Evolutionary conservation across 2,329 filamentous ascomycete genomes (phyloP).

Genomic region (Alternaria gansuensis): DNA sequence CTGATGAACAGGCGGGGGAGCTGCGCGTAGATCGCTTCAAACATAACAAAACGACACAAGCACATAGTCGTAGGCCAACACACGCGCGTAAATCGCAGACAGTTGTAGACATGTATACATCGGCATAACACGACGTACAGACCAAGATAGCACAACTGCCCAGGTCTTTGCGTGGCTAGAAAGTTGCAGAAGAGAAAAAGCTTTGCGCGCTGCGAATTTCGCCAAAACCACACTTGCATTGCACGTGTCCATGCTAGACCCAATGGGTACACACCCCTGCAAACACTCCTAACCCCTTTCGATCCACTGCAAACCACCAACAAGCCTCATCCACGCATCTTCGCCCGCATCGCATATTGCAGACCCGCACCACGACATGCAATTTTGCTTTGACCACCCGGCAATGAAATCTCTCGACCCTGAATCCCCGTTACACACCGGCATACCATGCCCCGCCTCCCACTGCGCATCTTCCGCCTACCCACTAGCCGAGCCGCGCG

Average conservation of each 20-base stretch:
- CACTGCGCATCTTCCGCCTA: constrained; percentile 48
- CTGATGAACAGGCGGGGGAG: background rate
- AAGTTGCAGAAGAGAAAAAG: constrained; percentile 7
- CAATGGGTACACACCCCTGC: constrained; percentile 11
- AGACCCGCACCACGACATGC: background rate
- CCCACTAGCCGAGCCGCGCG: constrained; percentile 51
- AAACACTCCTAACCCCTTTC: constrained; percentile 19
- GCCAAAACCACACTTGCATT: constrained; percentile 17
- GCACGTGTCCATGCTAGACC: constrained; percentile 28
- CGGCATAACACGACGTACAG: background rate
- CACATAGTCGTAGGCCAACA: background rate
- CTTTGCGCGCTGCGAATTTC: constrained; percentile 17
- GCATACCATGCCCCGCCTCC: constrained; percentile 39
- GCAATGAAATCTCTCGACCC: constrained; percentile 1
- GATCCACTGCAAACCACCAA: constrained; percentile 9
- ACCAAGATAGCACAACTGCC: background rate
- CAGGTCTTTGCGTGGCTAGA: background rate
- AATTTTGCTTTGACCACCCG: background rate
- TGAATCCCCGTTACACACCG: background rate
- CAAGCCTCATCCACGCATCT: background rate
- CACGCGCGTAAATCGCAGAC: background rate
- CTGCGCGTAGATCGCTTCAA: constrained; percentile 1
- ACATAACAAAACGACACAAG: constrained; percentile 1
- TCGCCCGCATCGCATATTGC: background rate
- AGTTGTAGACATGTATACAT: background rate